These are phyloP conservation scores for Alloascoidea africana DNA, from an alignment of 805 yeast species.

Conservation along the genomic window DNA sequence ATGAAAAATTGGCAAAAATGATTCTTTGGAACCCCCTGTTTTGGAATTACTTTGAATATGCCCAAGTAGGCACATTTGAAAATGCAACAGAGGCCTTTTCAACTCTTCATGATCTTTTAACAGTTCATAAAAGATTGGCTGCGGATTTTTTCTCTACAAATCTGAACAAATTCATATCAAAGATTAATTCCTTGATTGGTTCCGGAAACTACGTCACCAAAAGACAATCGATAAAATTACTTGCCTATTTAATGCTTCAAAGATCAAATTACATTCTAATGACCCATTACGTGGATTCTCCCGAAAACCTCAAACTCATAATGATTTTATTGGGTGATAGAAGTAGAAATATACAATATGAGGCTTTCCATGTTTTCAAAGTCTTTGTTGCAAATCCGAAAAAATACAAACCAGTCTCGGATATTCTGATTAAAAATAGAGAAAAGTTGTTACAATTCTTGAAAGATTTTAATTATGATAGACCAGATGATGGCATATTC, in stretches of 20 bases:
- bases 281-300: constrained; percentile 62
- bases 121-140: constrained; percentile 52
- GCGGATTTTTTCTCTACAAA: constrained; percentile 52
- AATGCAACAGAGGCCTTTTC: constrained; percentile 81
- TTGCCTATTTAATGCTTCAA: constrained; percentile 56
- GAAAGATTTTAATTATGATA: constrained; percentile 42
- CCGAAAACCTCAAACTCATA: constrained; percentile 69
- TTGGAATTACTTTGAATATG: constrained; percentile 77
- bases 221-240: constrained; percentile 68
- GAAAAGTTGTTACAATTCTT: constrained; percentile 61
- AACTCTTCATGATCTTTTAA: constrained; percentile 55
- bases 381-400: constrained; percentile 94
- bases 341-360: constrained; percentile 77
- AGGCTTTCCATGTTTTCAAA: constrained; percentile 88
- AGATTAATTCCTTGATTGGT: constrained; percentile 55
- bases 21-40: constrained; percentile 44
- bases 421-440: constrained; percentile 73
- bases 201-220: constrained; percentile 83
- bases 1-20: constrained; percentile 50
- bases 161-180: constrained; percentile 38
- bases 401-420: constrained; percentile 64
- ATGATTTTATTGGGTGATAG: constrained; percentile 83
- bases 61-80: constrained; percentile 68
- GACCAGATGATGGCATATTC: constrained; percentile 50
- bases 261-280: constrained; percentile 59